Percentiles rank a stretch among this genome's conserved stretches.
These are phyloP conservation scores for Eucalyptus rudis DNA, from an alignment of 345 rosid species.

Conservation along the genomic window DNA sequence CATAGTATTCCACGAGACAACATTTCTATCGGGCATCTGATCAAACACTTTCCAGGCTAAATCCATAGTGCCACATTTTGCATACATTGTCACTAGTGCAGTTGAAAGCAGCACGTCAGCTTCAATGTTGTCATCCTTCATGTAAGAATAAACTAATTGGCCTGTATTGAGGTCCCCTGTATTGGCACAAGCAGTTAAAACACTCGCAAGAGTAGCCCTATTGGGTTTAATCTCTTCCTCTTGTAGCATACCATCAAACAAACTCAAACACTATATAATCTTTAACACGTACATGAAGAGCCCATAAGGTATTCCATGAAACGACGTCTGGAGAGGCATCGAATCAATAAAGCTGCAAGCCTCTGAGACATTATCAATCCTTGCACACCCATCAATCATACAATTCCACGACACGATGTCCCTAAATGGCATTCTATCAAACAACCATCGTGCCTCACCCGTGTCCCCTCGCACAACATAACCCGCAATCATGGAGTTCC, in stretches of 20 bases:
- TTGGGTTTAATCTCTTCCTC: slow-evolving; percentile 26
- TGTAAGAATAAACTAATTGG: slow-evolving; percentile 27
- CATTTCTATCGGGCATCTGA: slow-evolving; percentile 9
- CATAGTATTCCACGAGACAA: slow-evolving; percentile 16
- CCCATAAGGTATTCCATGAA: slow-evolving; percentile 19
- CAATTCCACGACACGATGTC: slow-evolving; percentile 35
- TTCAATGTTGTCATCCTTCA: slow-evolving; percentile 13
- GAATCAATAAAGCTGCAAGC: slow-evolving; percentile 5
- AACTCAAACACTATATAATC: slow-evolving; percentile 23
- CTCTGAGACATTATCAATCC: slow-evolving; percentile 13
- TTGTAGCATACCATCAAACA: slow-evolving; percentile 30
- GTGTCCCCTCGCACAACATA: slow-evolving; percentile 23
- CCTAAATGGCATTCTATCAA: slow-evolving; percentile 24
- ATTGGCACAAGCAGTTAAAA: slow-evolving; percentile 44
- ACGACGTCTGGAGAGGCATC: slow-evolving; percentile 8
- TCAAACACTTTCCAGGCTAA: slow-evolving; percentile 9
- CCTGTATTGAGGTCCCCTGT: slow-evolving; percentile 32
- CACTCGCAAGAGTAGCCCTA: slow-evolving; percentile 35
- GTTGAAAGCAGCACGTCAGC: slow-evolving; percentile 42
- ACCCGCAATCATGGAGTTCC: slow-evolving; percentile 7
- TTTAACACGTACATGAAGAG: slow-evolving; percentile 34
- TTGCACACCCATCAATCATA: slow-evolving; percentile 56
- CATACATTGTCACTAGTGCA: slow-evolving; percentile 29
- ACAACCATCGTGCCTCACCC: slow-evolving; percentile 27
- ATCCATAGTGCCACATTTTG: slow-evolving; percentile 15